Evolutionary conservation across 1,139 yeast species (phyloP).

Genomic region (Taphrina sp.): DNA sequence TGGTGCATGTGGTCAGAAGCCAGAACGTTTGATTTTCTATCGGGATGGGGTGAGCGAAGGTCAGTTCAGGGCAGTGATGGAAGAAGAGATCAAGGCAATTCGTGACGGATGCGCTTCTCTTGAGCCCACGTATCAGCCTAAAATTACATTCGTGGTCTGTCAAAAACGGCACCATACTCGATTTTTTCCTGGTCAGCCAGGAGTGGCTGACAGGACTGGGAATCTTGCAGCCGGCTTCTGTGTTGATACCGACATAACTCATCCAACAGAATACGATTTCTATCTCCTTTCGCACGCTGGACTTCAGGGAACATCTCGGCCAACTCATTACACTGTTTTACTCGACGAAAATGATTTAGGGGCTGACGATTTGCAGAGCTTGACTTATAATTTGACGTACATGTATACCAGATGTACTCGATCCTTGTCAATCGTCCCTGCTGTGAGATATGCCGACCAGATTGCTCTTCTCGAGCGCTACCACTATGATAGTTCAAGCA

Average conservation of each 20-base stretch:
- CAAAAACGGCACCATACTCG: conserved; percentile 42
- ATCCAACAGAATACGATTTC: conserved; percentile 42
- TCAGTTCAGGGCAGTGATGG: conserved; percentile 42
- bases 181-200: conserved; percentile 40
- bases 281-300: conserved; percentile 43
- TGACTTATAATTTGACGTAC: conserved; percentile 41
- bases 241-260: conserved; percentile 43
- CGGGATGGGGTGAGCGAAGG: conserved; percentile 45
- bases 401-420: conserved; percentile 18
- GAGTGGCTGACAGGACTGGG: conserved; percentile 40
- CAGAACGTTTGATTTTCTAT: conserved; percentile 41
- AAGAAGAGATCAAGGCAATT: conserved; percentile 41
- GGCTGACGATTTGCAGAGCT: conserved; percentile 41
- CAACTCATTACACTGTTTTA: conserved; percentile 43
- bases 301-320: conserved; percentile 44
- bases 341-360: conserved; percentile 42
- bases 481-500: conserved; percentile 19
- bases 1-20: conserved; percentile 38
- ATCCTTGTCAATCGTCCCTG: conserved; percentile 43
- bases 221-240: conserved; percentile 42
- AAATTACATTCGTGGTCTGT: conserved; percentile 41
- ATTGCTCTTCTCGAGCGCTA: conserved; percentile 16
- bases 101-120: conserved; percentile 38
- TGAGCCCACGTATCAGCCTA: conserved; percentile 40
- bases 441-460: conserved; percentile 41